A percentile compares a stretch with the other conserved stretches of the same genome.
Evolutionary conservation across 139 green algal genomes (phyloP).

Genomic region (Coelastrella sp.): DNA sequence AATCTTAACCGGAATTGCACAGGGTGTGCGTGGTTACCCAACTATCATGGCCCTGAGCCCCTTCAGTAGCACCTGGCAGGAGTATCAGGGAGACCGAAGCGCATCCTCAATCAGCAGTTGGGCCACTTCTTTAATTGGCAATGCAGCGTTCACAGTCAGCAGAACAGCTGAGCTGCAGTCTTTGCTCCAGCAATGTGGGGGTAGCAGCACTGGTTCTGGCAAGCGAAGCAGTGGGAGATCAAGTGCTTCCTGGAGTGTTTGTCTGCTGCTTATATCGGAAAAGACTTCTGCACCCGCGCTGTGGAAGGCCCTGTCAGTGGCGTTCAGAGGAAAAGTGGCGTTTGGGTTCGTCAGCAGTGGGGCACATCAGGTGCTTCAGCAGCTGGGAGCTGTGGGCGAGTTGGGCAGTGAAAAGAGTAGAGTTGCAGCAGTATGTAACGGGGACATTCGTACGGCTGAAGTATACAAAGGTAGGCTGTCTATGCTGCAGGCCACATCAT

Average conservation of each 20-base stretch:
- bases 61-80: conserved; percentile 36
- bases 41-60: conserved; percentile 80
- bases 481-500: background rate
- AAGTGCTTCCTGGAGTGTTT: conserved; percentile 69
- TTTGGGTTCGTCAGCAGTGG: conserved; percentile 54
- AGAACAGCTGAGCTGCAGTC: conserved; percentile 40
- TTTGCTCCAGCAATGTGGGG: conserved; percentile 50
- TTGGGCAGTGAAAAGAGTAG: conserved; percentile 51
- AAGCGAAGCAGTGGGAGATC: conserved; percentile 21
- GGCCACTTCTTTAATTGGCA: conserved; percentile 75
- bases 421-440: conserved; percentile 82
- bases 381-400: background rate
- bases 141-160: conserved; percentile 51
- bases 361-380: background rate
- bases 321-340: conserved; percentile 65
- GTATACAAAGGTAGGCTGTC: conserved; percentile 47
- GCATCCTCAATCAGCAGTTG: conserved; percentile 72
- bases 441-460: conserved; percentile 65
- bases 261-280: conserved; percentile 78
- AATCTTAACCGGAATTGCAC: too few relatives aligned
- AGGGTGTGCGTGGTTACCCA: conserved; percentile 80
- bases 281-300: conserved; percentile 72
- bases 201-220: background rate
- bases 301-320: conserved; percentile 67
- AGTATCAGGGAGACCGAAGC: conserved; percentile 78